Evolutionary conservation across 805 yeast species (phyloP), one percentile per base, ranked within the genome.

Genomic region (Scheffersomyces stipitis): DNA sequence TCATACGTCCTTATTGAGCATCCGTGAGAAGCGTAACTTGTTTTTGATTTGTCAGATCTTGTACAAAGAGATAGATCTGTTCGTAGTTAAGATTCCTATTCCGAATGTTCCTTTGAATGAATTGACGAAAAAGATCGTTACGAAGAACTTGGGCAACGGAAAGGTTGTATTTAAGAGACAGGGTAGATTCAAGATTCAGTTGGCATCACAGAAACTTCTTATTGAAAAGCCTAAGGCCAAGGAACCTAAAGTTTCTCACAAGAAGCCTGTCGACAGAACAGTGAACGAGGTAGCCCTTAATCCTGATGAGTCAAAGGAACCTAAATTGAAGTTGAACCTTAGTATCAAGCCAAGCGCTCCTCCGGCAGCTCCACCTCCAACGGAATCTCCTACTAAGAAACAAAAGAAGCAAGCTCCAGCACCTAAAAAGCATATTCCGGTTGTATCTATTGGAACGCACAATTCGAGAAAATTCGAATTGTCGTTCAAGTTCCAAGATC

Each of bases 21-120:
- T 86, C 2, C 62, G 75, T 28, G 81, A 80, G 23, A 78, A 81
- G 45, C 71, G 90, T 39, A 58, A 72, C 24, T 51, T 91, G 6
- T 81, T 85, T 46, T 84, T 80, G 40, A 51, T 86, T 3, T 69
- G 86, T 35, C 78, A 79, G 28, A 73, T 91, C 6, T 60, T 91
- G 18, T 86, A 78, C 49, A 74, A 74, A 27, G 76, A 89, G 5
- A 60, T 65, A 20, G 81, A 84, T 44, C 69, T 78, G 2, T 72
- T 81, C 30, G 52, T 75, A n/a, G 88, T 88, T 2, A 73, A 64
- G 3, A 62, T 89, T 15, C 74, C 79, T 4, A 62, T 80, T 10
- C 96, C 96, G 3, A 73, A 80, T 46, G 80, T 79, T 35, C 64
- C 69, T 18, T 42, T 62, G 17, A 56, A 52, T 22, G 74, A 69